A percentile compares a stretch with the other conserved stretches of the same genome.
Evolutionary conservation across 2,329 filamentous ascomycete species (phyloP).

Genomic region (Pseudocercospora macadamiae): DNA sequence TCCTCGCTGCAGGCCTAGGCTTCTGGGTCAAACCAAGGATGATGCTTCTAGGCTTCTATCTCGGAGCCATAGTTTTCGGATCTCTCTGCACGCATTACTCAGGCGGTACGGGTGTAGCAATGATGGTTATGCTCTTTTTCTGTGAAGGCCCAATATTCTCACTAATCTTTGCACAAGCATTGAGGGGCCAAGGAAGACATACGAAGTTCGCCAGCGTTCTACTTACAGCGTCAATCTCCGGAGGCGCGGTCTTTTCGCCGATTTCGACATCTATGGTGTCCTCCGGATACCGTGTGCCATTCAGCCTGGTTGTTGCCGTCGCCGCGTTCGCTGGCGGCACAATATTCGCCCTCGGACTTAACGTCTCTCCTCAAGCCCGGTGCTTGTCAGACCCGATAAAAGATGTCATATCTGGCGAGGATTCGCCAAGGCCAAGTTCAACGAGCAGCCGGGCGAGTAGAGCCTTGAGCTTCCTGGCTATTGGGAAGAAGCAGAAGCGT

Average conservation of each 20-base stretch:
- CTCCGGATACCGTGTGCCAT: slow-evolving; percentile 46
- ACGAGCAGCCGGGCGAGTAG: slow-evolving; percentile 35
- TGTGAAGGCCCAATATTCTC: slow-evolving; percentile 65
- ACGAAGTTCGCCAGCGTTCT: slow-evolving; percentile 60
- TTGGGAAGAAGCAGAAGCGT: slow-evolving; percentile 28
- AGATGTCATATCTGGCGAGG: slow-evolving; percentile 19
- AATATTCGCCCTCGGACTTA: slow-evolving; percentile 60
- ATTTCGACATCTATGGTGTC: slow-evolving; percentile 54
- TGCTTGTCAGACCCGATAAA: slow-evolving; percentile 49
- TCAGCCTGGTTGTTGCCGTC: slow-evolving; percentile 57
- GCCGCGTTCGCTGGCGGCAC: slow-evolving; percentile 55
- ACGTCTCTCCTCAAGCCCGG: slow-evolving; percentile 50
- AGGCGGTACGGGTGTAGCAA: slow-evolving; percentile 49
- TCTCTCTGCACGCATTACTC: slow-evolving; percentile 55
- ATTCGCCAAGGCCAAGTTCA: slow-evolving; percentile 26
- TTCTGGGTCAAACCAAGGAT: slow-evolving; percentile 61
- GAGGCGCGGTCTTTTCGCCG: slow-evolving; percentile 59
- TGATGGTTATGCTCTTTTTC: slow-evolving; percentile 58
- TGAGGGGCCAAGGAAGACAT: slow-evolving; percentile 61
- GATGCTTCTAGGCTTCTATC: slow-evolving; percentile 58
- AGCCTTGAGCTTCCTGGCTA: slow-evolving; percentile 37
- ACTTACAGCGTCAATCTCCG: slow-evolving; percentile 58
- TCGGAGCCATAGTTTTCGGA: slow-evolving; percentile 56
- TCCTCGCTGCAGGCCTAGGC: slow-evolving; percentile 57
- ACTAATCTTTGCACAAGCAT: slow-evolving; percentile 60